Evolutionary conservation across 805 yeast genomes (phyloP), one percentile per base, ranked within the genome.

Genomic region (Cyberlindnera galapagoensis): DNA sequence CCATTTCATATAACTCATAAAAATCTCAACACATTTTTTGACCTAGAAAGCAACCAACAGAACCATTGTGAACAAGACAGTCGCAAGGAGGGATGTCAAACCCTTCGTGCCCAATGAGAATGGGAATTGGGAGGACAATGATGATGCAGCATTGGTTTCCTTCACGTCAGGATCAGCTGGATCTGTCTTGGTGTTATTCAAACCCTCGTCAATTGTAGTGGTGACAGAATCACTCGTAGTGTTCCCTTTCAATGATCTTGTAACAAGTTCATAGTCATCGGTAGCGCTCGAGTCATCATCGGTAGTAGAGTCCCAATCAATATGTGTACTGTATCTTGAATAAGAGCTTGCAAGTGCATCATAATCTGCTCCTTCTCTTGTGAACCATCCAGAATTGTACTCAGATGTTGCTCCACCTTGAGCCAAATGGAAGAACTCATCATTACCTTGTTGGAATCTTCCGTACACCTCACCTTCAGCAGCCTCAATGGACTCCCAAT

Each of bases 381-480:
- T n/a, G n/a, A n/a, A n/a, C n/a, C n/a, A n/a, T n/a, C 30, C 21
- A n/a, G 18, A 26, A 18, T 23, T 26, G n/a, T 43, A 30, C 11
- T 38, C 22, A 15, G 40, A 26, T 2, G 42, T 33, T 6, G 32
- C 26, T 22, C 46, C 57, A 29, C 63, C 66, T 21, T 43, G 39
- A 16, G 56, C 60, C 26, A 70, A 56, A 7, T 49, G 43, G 19
- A 51, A 56, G 43, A 66, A 70, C 29, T 70, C 72, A 11, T 46
- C 47, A 26, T 60, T 52, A n/a, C 71, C 80, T 35, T 63, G 50
- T 1, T 49, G 52, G 25, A 54, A 46, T 57, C 84, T 70, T 18
- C 87, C 88, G 43, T 76, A 67, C 24, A 85, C 68, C 31, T 59
- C 50, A 42, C 87, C 87, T 51, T 61, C 69, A 21, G 56, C 56